phyloP scores from a whole-genome alignment of 108 stramenopile species.

The Stephanodiscus minutulus region DNA sequence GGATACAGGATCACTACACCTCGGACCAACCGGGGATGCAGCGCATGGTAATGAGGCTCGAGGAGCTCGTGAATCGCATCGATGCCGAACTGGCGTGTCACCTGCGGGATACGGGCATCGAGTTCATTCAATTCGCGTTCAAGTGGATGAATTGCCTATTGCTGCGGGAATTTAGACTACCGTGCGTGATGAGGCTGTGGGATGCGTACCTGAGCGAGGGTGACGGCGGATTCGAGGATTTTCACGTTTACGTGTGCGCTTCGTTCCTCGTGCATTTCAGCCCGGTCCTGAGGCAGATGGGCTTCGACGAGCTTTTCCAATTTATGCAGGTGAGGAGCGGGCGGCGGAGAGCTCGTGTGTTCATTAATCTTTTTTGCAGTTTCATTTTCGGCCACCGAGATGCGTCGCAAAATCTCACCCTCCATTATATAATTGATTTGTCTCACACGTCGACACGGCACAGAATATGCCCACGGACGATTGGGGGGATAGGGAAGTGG shows the following conservation, averaged over 20 bases:
- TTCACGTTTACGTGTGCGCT: slow-evolving; percentile 98
- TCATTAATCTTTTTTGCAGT: background rate
- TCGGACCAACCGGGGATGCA: slow-evolving; percentile 97
- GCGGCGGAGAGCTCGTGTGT: too few relatives aligned
- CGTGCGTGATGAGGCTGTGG: slow-evolving; percentile 88
- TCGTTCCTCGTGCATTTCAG: slow-evolving; percentile 94
- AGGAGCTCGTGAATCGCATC: slow-evolving; percentile 92
- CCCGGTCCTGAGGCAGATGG: slow-evolving; percentile 81
- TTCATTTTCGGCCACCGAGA: background rate
- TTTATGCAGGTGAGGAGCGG: slow-evolving; percentile 91
- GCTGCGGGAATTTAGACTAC: slow-evolving; percentile 88
- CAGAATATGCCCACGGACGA: slow-evolving; percentile 70
- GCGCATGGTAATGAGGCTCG: slow-evolving; percentile 92
- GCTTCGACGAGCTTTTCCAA: slow-evolving; percentile 93
- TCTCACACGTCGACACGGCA: slow-evolving; percentile 7
- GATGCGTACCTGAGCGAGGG: slow-evolving; percentile 93
- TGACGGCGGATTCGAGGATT: slow-evolving; percentile 91
- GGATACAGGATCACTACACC: slow-evolving; percentile 99
- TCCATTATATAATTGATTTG: background rate
- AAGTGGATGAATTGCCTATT: slow-evolving; percentile 99
- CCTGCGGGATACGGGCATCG: slow-evolving; percentile 75
- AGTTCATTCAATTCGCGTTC: slow-evolving; percentile 96
- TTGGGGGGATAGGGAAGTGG: slow-evolving; percentile 86
- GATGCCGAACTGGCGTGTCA: slow-evolving; percentile 88
- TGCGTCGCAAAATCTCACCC: background rate